Evolutionary conservation across 192 early-diverging fungal species (phyloP).

Genomic region (Piromyces finnis): DNA sequence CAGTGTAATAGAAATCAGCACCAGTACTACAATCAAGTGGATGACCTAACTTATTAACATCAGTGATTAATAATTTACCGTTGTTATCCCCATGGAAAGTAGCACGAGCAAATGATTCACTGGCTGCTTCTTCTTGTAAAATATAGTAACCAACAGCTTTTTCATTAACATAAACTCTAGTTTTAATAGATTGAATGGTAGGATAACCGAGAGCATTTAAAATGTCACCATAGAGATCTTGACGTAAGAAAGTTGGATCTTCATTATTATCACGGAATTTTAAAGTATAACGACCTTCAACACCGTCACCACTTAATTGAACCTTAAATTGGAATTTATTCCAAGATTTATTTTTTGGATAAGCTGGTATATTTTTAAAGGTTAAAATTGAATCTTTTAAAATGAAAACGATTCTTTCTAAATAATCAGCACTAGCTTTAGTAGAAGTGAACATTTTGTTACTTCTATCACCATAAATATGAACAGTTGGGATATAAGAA

Average conservation of each 20-base stretch:
- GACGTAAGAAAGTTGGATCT: not conserved
- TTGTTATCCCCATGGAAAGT: not conserved
- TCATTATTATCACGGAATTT: not conserved
- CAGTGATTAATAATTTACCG: not conserved
- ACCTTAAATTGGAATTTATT: not conserved
- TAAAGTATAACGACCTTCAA: not conserved
- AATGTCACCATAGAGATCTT: not conserved
- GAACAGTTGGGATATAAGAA: not conserved
- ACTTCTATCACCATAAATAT: not conserved
- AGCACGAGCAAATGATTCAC: not conserved
- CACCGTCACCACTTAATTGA: not conserved
- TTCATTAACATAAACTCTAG: not conserved
- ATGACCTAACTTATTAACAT: not conserved
- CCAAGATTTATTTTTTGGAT: not conserved
- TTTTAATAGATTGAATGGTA: not conserved
- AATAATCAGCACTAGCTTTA: not conserved
- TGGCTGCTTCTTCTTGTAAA: not conserved
- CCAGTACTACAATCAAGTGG: not conserved
- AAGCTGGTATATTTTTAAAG: not conserved
- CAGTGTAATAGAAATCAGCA: not conserved
- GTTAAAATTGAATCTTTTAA: not conserved
- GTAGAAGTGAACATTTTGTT: not conserved
- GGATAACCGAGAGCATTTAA: not conserved
- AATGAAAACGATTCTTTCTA: not conserved
- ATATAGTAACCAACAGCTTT: not conserved